Conservation (phyloP, 164 flowering plant species). For the Hamamelis virginiana region DNA sequence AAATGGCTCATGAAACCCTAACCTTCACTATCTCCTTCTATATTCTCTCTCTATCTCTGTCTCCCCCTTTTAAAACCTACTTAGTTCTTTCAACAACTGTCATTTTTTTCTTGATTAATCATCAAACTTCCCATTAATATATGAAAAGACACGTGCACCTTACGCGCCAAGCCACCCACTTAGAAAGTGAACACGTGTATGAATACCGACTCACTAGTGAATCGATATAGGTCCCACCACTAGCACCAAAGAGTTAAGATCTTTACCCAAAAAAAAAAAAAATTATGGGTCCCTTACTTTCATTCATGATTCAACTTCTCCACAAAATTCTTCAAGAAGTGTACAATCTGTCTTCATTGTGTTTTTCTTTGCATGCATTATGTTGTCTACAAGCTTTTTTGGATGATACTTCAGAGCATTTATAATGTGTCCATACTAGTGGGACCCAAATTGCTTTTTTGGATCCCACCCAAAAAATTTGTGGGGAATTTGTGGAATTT, state of each 20-base stretch:
- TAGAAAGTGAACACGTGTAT: slow-evolving; percentile 11
- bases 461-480: neutral
- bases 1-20: slow-evolving; percentile 12
- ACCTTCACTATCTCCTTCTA: slow-evolving; percentile 10
- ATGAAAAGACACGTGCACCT: slow-evolving; percentile 13
- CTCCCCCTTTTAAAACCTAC: neutral
- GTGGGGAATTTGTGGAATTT: neutral
- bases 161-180: neutral
- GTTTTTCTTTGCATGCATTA: slow-evolving; percentile 33
- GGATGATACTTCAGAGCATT: slow-evolving; percentile 14
- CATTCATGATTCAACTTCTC: slow-evolving; percentile 15
- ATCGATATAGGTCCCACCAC: slow-evolving; percentile 6
- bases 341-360: slow-evolving; percentile 21
- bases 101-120: slow-evolving; percentile 15
- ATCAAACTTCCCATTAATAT: slow-evolving; percentile 10
- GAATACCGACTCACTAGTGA: neutral
- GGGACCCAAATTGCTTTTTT: neutral
- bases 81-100: slow-evolving; percentile 10
- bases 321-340: slow-evolving; percentile 21
- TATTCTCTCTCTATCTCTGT: neutral
- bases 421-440: slow-evolving; percentile 12
- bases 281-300: neutral
- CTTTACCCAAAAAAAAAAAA: neutral
- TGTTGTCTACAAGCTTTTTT: slow-evolving; percentile 25
- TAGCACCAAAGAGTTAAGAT: neutral